phyloP scores from a whole-genome alignment of 2,329 filamentous ascomycete species.

The Fusarium sacchari region DNA sequence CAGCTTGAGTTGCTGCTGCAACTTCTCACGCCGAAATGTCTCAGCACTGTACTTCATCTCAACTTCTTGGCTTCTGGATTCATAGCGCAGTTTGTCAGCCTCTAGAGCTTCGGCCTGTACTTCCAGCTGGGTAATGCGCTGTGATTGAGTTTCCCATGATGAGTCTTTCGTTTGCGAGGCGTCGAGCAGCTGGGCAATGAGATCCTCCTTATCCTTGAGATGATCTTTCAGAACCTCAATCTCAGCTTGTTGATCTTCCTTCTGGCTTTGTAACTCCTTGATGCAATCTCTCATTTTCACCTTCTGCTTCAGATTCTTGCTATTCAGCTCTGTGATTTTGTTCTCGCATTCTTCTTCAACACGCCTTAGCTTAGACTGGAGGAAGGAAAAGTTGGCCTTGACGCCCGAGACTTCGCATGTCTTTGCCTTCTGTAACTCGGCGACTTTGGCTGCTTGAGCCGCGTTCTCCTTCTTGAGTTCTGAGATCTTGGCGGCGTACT shows the following conservation, averaged over 20 bases:
- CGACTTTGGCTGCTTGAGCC: fast-evolving
- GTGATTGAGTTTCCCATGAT: not conserved
- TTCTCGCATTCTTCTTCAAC: not conserved
- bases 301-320: fast-evolving
- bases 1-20: not conserved
- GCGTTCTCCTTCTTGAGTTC: not conserved
- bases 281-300: not conserved
- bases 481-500: too few relatives aligned
- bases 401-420: not conserved
- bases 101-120: not conserved
- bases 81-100: fast-evolving
- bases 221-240: not conserved
- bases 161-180: fast-evolving
- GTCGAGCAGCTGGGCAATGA: fast-evolving
- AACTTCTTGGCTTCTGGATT: not conserved
- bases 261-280: not conserved
- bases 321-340: not conserved
- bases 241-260: not conserved
- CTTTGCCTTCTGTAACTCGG: not conserved
- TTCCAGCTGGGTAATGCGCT: not conserved
- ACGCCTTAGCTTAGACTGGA: fast-evolving
- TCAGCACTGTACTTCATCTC: not conserved
- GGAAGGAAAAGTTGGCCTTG: not conserved
- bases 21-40: fast-evolving
- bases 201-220: not conserved